Evolutionary conservation across 208 protist species (phyloP), one percentile per base, ranked within the genome.

Genomic region (Hexamita inflata): DNA sequence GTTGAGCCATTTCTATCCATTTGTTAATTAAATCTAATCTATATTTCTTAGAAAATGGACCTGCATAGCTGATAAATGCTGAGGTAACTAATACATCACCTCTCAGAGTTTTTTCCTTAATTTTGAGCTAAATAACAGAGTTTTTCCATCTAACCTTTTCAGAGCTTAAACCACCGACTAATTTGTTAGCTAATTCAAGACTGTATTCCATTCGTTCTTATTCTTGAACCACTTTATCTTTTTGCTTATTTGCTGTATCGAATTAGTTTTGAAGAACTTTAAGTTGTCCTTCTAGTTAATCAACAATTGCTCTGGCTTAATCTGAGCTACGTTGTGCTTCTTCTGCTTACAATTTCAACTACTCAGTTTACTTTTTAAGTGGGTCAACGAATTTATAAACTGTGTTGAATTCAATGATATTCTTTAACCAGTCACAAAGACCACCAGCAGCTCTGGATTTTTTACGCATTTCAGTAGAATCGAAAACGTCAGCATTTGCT

Each of bases 21-120:
- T 49, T 1, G 19, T 67, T 39, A 4, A 77, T 29, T 1, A 82
- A 4, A 19, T 66, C 28, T 19, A 40, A 2, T 19, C 80, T 11
- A 42, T 64, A 82, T 1, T 65, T 9, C 1, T 58, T 91, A 75
- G 91, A 94, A 84, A 98, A 98, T 42, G 92, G 89, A 57, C 94
- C 94, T 80, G 95, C 92, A 86, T 98, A 98, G 34, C 90, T 94
- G 59, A 97, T 87, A 77, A 97, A 97, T 0, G 94, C 93, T 2
- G 93, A 86, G 15, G 89, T 87, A 28, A 97, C 81, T 73, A 98
- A 87, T 49, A 97, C 92, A 81, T 98, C 93, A 49, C 94, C 94
- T 19, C 95, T 82, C 9, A 98, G 86, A 29, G 93, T 90, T 30
- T 80, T 85, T 0, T 87, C 88, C 28, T 85, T 82, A 40, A 87